phyloP scores from a whole-genome alignment of 2,329 filamentous ascomycete genomes.

The Nigrospora sphaerica region DNA sequence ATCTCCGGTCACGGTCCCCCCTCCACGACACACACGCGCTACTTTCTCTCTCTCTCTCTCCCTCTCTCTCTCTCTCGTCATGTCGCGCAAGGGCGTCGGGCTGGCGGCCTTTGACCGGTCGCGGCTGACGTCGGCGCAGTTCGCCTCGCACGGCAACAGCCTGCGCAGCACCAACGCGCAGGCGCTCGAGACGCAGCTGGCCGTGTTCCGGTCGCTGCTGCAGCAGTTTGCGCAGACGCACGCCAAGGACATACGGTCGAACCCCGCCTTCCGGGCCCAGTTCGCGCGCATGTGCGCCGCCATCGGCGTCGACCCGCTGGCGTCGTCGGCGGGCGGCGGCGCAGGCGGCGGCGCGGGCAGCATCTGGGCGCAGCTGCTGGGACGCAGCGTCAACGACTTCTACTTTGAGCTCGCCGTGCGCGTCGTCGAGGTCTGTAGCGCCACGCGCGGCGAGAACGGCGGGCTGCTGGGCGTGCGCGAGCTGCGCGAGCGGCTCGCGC shows the following conservation, averaged over 20 bases:
- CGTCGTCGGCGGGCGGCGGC: constrained; percentile 41
- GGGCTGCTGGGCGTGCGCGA: constrained; percentile 82
- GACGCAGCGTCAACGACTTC: constrained; percentile 91
- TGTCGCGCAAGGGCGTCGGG: constrained; percentile 78
- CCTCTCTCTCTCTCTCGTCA: constrained; percentile 15
- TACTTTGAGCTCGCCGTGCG: constrained; percentile 97
- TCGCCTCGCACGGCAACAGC: constrained; percentile 79
- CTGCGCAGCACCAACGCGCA: constrained; percentile 80
- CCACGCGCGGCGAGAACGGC: constrained; percentile 83
- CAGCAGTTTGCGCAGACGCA: constrained; percentile 95
- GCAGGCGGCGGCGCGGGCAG: constrained; percentile 50
- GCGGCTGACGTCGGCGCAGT: constrained; percentile 79
- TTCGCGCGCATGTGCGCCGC: constrained; percentile 98
- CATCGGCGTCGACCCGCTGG: constrained; percentile 91
- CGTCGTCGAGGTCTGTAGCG: constrained; percentile 86
- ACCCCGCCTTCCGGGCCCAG: constrained; percentile 90
- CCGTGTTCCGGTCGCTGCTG: constrained; percentile 90
- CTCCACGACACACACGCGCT: too few relatives aligned
- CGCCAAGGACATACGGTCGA: constrained; percentile 90
- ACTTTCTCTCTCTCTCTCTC: too few relatives aligned
- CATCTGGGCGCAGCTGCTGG: constrained; percentile 89
- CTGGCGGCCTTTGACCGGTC: constrained; percentile 85
- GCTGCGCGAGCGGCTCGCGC: constrained; percentile 67
- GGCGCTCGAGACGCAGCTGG: constrained; percentile 85
- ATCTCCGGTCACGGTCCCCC: too few relatives aligned